Evolutionary conservation across 345 rosid genomes (phyloP).

Genomic region (Euphorbia pulcherrima): DNA sequence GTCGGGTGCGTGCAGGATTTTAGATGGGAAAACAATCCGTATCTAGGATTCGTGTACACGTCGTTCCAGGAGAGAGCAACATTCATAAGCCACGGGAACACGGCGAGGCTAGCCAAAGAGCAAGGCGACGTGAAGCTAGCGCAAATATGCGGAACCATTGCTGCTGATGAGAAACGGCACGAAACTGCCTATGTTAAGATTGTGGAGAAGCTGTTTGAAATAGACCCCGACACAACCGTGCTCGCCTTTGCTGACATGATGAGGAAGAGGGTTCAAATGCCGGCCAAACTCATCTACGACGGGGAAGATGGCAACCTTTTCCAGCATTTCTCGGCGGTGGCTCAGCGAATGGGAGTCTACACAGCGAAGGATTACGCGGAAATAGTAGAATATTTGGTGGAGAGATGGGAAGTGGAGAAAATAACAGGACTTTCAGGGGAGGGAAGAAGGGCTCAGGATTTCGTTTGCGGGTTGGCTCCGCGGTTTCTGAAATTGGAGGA

Average conservation of each 20-base stretch:
- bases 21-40: conserved; percentile 24
- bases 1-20: too few relatives aligned
- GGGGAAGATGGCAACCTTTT: conserved; percentile 33
- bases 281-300: conserved; percentile 28
- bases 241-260: conserved; percentile 34
- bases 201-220: conserved; percentile 32
- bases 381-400: conserved; percentile 28
- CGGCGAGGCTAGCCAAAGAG: conserved; percentile 28
- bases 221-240: conserved; percentile 29
- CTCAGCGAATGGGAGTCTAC: conserved; percentile 30
- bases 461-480: conserved; percentile 24
- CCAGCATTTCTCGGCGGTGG: conserved; percentile 24
- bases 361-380: conserved; percentile 26
- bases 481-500: conserved; percentile 25
- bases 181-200: conserved; percentile 32
- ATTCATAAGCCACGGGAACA: conserved; percentile 36
- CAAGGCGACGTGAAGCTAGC: conserved; percentile 34
- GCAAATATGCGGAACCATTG: conserved; percentile 33
- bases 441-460: conserved; percentile 30
- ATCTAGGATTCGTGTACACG: conserved; percentile 31
- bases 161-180: conserved; percentile 37
- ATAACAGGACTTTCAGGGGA: conserved; percentile 22
- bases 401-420: conserved; percentile 25
- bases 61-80: conserved; percentile 45
- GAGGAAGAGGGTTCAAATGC: conserved; percentile 32